These are phyloP conservation scores for Hansenula lynferdii DNA, from an alignment of 1,139 yeast species.

Conservation along the genomic window DNA sequence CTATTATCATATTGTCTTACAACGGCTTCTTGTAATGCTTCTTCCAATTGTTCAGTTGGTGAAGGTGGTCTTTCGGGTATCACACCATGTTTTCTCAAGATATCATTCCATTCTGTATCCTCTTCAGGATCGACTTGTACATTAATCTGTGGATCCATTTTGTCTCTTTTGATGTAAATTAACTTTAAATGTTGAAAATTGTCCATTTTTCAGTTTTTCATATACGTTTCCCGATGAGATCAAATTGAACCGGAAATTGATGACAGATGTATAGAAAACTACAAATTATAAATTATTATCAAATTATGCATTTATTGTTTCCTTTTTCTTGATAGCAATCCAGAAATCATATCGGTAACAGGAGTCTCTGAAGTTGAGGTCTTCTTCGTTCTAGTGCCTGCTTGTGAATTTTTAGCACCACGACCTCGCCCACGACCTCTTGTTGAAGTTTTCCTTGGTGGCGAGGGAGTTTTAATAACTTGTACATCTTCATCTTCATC, in stretches of 20 bases:
- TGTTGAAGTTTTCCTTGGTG: slow-evolving; percentile 4
- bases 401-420: slow-evolving; percentile 4
- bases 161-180: too few relatives aligned
- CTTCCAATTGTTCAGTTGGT: slow-evolving; percentile 85
- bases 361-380: slow-evolving; percentile 16
- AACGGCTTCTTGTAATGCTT: slow-evolving; percentile 80
- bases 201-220: neutral
- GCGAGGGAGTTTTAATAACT: slow-evolving; percentile 4
- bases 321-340: slow-evolving; percentile 20
- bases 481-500: slow-evolving; percentile 10
- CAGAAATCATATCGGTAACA: slow-evolving; percentile 23
- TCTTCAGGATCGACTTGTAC: slow-evolving; percentile 93
- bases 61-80: slow-evolving; percentile 92
- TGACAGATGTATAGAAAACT: too few relatives aligned
- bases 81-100: slow-evolving; percentile 81
- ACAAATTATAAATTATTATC: too few relatives aligned
- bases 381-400: slow-evolving; percentile 1
- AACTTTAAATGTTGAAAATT: too few relatives aligned
- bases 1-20: slow-evolving; percentile 51
- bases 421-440: slow-evolving; percentile 4
- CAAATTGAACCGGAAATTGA: neutral
- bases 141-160: slow-evolving; percentile 17
- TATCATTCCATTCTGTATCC: slow-evolving; percentile 99
- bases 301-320: too few relatives aligned
- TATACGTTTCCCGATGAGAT: too few relatives aligned